These are phyloP conservation scores for Scopulariopsis brevicaulis DNA, from an alignment of 2,329 filamentous ascomycete genomes.

Conservation along the genomic window DNA sequence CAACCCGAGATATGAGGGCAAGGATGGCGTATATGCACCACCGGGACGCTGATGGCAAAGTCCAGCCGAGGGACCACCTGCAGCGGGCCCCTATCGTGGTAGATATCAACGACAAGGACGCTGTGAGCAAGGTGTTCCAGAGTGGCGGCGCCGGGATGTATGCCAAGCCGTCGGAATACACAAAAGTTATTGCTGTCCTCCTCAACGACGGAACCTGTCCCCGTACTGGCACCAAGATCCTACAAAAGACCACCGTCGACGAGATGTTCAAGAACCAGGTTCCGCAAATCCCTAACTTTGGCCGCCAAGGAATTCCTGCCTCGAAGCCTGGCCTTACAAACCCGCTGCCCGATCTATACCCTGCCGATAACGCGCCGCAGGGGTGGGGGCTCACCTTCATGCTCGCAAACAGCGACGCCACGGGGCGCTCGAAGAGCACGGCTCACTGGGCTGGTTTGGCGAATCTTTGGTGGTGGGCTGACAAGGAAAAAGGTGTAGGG, in stretches of 20 bases:
- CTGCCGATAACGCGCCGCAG: constrained; percentile 36
- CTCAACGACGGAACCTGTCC: constrained; percentile 54
- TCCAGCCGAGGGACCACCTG: constrained; percentile 34
- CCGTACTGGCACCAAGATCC: constrained; percentile 38
- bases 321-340: constrained; percentile 38
- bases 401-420: constrained; percentile 32
- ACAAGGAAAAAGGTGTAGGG: constrained; percentile 45
- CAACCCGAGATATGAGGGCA: constrained; percentile 37
- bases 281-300: constrained; percentile 39
- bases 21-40: constrained; percentile 46
- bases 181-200: constrained; percentile 47
- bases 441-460: constrained; percentile 47
- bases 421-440: constrained; percentile 39
- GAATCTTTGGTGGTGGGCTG: constrained; percentile 53
- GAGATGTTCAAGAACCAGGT: constrained; percentile 57
- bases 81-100: constrained; percentile 30
- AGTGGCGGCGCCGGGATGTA: constrained; percentile 52
- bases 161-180: constrained; percentile 46
- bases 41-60: constrained; percentile 28
- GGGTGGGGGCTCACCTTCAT: constrained; percentile 55
- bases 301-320: constrained; percentile 27
- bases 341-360: constrained; percentile 36
- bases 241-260: constrained; percentile 45
- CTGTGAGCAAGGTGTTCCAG: constrained; percentile 35
- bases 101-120: constrained; percentile 23